Percentiles rank a stretch among this genome's conserved stretches.
These are phyloP conservation scores for Euryodendron excelsum DNA, from an alignment of 148 eudicot genomes.

Conservation along the genomic window DNA sequence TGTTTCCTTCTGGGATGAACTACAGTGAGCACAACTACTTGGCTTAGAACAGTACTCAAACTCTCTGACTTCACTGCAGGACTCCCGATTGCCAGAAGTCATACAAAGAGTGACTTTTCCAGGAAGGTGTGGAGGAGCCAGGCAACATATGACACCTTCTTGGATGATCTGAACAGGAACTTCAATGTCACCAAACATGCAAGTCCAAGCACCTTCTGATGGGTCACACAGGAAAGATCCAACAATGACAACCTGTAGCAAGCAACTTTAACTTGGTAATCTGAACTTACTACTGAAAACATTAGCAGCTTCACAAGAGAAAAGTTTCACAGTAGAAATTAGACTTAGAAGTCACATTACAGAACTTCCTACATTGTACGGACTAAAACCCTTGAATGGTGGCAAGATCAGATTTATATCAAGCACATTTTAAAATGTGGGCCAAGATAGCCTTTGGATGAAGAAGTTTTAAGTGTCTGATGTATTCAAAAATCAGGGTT, in stretches of 20 bases:
- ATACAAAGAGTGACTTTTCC: constrained; percentile 76
- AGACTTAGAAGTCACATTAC: background rate
- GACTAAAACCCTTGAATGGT: background rate
- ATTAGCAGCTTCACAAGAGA: background rate
- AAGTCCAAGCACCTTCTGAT: constrained; percentile 59
- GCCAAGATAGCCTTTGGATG: too few relatives aligned
- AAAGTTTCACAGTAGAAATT: background rate
- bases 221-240: constrained; percentile 81
- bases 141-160: constrained; percentile 79
- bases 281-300: background rate
- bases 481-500: too few relatives aligned
- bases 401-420: background rate
- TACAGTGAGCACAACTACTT: constrained; percentile 29
- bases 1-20: constrained; percentile 37
- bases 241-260: constrained; percentile 74
- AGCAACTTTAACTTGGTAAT: background rate
- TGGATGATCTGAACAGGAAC: constrained; percentile 76
- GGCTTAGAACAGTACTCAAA: constrained; percentile 69
- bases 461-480: too few relatives aligned
- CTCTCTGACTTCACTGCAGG: constrained; percentile 89
- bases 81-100: constrained; percentile 70
- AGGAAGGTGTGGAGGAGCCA: constrained; percentile 65
- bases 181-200: constrained; percentile 89
- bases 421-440: too few relatives aligned
- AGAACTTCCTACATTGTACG: background rate